Base-by-base conservation (phyloP, 2,329 filamentous ascomycete genomes). In the Coniochaeta prunicola region DNA sequence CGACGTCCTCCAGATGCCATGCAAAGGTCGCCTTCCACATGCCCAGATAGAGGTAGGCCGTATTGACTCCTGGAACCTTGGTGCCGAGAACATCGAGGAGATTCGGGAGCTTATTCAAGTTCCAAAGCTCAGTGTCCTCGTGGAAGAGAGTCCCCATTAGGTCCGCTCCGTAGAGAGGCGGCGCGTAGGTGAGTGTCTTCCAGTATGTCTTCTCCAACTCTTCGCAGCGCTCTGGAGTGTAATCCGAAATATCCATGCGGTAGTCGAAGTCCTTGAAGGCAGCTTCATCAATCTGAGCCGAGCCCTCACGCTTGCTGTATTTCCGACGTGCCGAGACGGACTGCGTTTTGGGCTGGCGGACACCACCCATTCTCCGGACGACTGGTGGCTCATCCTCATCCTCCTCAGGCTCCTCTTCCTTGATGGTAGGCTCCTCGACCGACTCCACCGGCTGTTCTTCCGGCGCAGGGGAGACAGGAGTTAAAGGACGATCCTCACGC, bases 1-100 rank as follows among this genome's bases (percentile, higher is more conserved):
- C 94, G 45, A 99, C 93, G 71, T 99, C 94, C 71, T 99, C 94
- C 57, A 99, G 77, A 81, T 99, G 94, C 94, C 94, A 99, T 9
- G 94, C 94, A 71, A 99, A 99, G 0, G 94, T 97, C 13, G 94
- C 93, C 74, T 97, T 97, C 94, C 94, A 99, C 94, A 99, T 99
- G 48, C 94, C 94, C 60, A 99, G 81, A 70, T 99, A 99, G 1
- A 99, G 83, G 69, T 99, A 99, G 1, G 94, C 93, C 1, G 93
- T 99, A 69, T 99, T 99, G 69, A 99, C 96, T 64, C 94, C 94
- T 3, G 94, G 96, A 9, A 99, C 91, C 66, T 97, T 96, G 59
- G 92, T 93, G 7, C 94, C 94, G 1, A 99, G 80, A 4, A 97
- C 91, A 72, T 99, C 94, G 40, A 99, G 82, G 59, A 99, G 76